Conservation (phyloP, 257 asterid genomes). For the Anisodus tanguticus region DNA sequence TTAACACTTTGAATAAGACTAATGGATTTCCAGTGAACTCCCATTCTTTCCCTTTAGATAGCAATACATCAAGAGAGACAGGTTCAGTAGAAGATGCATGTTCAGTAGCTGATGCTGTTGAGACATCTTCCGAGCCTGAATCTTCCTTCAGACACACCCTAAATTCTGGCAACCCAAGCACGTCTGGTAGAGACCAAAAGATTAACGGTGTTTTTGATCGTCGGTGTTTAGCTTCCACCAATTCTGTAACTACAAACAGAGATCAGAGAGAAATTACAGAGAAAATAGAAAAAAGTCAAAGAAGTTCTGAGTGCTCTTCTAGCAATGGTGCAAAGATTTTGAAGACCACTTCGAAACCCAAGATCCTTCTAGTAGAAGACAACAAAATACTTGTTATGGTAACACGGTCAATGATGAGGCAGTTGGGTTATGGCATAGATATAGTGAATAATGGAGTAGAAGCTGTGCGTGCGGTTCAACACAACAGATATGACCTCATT, state of each 20-base stretch:
- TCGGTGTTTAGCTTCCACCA: constrained; percentile 35
- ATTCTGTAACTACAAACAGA: constrained; percentile 33
- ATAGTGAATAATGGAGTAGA: constrained; percentile 77
- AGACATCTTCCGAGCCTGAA: constrained; percentile 44
- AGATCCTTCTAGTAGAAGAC: constrained; percentile 88
- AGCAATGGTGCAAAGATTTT: constrained; percentile 44
- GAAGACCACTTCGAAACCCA: constrained; percentile 50
- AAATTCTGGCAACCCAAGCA: constrained; percentile 34
- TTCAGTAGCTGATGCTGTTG: constrained; percentile 48
- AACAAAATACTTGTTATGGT: constrained; percentile 85
- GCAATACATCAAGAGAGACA: constrained; percentile 44
- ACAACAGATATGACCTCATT: constrained; percentile 59
- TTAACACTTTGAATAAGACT: constrained; percentile 37
- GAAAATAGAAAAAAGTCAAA: constrained; percentile 39
- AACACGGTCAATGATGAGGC: constrained; percentile 81
- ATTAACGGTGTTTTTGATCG: constrained; percentile 28
- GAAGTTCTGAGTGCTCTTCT: constrained; percentile 54
- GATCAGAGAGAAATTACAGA: constrained; percentile 35
- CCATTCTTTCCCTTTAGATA: constrained; percentile 43
- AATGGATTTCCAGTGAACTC: constrained; percentile 48
- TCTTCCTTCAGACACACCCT: constrained; percentile 31
- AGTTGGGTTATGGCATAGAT: constrained; percentile 67
- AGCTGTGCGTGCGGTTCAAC: constrained; percentile 72
- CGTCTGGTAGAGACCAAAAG: constrained; percentile 32
- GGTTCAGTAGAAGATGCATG: constrained; percentile 53